Percentiles rank a stretch among this genome's conserved stretches.
Conservation (phyloP, 2,329 filamentous ascomycete genomes). For the Aspergillus felis region DNA sequence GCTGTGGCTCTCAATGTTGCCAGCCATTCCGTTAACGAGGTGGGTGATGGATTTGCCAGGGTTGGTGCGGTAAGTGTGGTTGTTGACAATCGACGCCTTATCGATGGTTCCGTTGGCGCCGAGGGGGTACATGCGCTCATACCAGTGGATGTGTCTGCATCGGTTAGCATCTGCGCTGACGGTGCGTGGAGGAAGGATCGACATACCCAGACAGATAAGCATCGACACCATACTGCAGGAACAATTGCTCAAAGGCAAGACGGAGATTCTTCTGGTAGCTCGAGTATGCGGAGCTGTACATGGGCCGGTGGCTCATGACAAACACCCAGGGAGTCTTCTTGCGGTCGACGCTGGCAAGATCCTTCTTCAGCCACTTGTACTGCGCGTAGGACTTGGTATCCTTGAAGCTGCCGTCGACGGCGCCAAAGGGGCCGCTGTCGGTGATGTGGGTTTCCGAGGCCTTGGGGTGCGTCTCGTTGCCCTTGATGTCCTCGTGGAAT, state of each 20-base stretch:
- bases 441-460: constrained; percentile 45
- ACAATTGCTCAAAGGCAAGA: constrained; percentile 43
- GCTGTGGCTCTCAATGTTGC: constrained; percentile 51
- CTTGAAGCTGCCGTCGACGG: constrained; percentile 38
- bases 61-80: constrained; percentile 48
- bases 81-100: constrained; percentile 40
- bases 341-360: constrained; percentile 44
- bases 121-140: constrained; percentile 42
- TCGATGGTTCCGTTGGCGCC: constrained; percentile 41
- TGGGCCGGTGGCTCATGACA: constrained; percentile 48
- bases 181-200: constrained; percentile 9
- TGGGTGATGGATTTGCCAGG: constrained; percentile 48
- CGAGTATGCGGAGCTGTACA: constrained; percentile 46
- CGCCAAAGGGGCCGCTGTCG: constrained; percentile 49
- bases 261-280: constrained; percentile 44
- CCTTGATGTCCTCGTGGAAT: constrained; percentile 42
- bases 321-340: constrained; percentile 50
- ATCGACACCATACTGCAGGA: constrained; percentile 47
- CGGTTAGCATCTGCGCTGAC: background rate
- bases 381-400: constrained; percentile 45
- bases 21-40: constrained; percentile 52
- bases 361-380: constrained; percentile 46
- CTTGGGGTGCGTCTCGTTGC: constrained; percentile 39
- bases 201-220: constrained; percentile 40
- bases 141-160: constrained; percentile 46